phyloP scores from a whole-genome alignment of 805 yeast species.

The Saturnispora quitensis region DNA sequence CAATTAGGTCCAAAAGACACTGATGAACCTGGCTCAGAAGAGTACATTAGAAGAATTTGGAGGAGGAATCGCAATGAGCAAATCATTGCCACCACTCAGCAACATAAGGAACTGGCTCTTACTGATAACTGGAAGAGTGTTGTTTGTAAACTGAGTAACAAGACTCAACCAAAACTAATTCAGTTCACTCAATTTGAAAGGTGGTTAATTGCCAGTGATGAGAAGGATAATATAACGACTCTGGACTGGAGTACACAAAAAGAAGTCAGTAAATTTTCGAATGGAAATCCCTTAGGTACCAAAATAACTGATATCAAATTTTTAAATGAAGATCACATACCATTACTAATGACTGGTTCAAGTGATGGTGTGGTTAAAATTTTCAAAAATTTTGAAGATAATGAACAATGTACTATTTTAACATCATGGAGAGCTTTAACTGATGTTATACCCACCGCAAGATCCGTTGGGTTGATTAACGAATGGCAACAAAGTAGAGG shows the following conservation, averaged over 20 bases:
- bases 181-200: conserved; percentile 88
- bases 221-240: conserved; percentile 69
- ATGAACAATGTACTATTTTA: conserved; percentile 48
- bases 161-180: conserved; percentile 70
- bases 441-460: conserved; percentile 70
- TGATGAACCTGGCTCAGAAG: conserved; percentile 89
- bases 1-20: conserved; percentile 78
- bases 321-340: conserved; percentile 86
- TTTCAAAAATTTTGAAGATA: conserved; percentile 63
- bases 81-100: conserved; percentile 81
- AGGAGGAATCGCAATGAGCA: conserved; percentile 80
- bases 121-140: conserved; percentile 79
- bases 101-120: conserved; percentile 74
- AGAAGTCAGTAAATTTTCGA: conserved; percentile 62
- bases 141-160: conserved; percentile 51
- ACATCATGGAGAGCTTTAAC: conserved; percentile 92
- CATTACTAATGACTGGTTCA: conserved; percentile 77
- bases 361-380: conserved; percentile 91
- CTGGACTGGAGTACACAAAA: conserved; percentile 75
- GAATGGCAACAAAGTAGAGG: conserved; percentile 99
- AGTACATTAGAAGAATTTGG: conserved; percentile 78
- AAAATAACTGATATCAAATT: conserved; percentile 79
- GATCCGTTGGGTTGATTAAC: conserved; percentile 72
- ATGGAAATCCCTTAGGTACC: conserved; percentile 81
- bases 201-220: conserved; percentile 70